phyloP scores from a whole-genome alignment of 1,284 basidiomycete species.

The Ustilago lituana region DNA sequence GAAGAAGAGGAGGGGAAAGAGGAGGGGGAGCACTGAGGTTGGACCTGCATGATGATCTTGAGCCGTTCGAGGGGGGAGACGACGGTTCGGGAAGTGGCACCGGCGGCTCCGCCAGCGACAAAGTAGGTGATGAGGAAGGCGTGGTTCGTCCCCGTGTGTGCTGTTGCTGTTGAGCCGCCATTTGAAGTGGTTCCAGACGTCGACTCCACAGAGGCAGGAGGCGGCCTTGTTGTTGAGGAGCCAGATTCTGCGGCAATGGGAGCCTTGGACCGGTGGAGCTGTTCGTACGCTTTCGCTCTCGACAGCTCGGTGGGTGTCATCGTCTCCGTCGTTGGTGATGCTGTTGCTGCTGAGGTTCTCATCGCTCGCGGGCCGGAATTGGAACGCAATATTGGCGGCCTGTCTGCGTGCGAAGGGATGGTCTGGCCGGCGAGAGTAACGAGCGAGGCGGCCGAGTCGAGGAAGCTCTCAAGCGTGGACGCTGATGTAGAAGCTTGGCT shows the following conservation, averaged over 20 bases:
- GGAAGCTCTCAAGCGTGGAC: slow-evolving; percentile 42
- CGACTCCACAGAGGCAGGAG: too few relatives aligned
- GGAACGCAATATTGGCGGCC: slow-evolving; percentile 32
- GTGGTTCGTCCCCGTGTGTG: slow-evolving; percentile 23
- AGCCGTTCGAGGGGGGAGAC: slow-evolving; percentile 89
- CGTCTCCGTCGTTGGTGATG: background rate
- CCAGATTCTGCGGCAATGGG: background rate
- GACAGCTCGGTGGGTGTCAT: slow-evolving; percentile 25
- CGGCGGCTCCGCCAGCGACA: slow-evolving; percentile 76
- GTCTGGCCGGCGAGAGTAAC: slow-evolving; percentile 2
- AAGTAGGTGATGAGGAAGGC: slow-evolving; percentile 67
- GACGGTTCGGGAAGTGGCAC: slow-evolving; percentile 81
- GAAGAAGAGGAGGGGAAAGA: slow-evolving; percentile 1
- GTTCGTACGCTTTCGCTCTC: slow-evolving; percentile 24
- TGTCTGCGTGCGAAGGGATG: background rate
- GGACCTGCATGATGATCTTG: slow-evolving; percentile 85
- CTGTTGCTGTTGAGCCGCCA: background rate
- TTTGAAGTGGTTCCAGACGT: too few relatives aligned
- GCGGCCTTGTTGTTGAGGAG: background rate
- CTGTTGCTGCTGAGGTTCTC: background rate
- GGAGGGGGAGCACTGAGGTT: slow-evolving; percentile 44
- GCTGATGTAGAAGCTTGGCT: slow-evolving; percentile 43
- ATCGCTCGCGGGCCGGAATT: background rate
- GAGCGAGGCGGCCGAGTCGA: slow-evolving; percentile 19
- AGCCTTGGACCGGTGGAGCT: slow-evolving; percentile 11